A percentile compares a stretch with the other conserved stretches of the same genome.
Conservation (phyloP, 1,284 basidiomycete genomes). For the Cryptococcus sp. region DNA sequence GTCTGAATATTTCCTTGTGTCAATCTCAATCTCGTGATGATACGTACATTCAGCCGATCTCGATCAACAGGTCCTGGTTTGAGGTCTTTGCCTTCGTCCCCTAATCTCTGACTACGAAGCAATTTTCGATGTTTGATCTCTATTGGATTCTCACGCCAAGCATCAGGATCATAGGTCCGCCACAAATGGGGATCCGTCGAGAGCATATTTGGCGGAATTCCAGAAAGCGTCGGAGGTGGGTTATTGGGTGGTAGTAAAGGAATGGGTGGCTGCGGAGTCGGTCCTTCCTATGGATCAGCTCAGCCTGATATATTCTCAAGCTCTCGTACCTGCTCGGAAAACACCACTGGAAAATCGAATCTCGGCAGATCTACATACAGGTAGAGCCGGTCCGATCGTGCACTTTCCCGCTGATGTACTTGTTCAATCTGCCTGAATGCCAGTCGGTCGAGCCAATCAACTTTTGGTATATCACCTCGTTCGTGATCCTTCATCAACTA, state of each 20-base stretch:
- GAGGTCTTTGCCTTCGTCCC: slow-evolving; percentile 89
- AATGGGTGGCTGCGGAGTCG: slow-evolving; percentile 36
- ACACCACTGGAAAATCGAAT: slow-evolving; percentile 99
- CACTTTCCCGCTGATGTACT: slow-evolving; percentile 81
- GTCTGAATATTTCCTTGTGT: slow-evolving; percentile 71
- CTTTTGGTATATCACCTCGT: slow-evolving; percentile 84
- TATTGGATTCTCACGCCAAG: slow-evolving; percentile 82
- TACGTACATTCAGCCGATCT: slow-evolving; percentile 82
- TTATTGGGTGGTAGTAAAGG: slow-evolving; percentile 35
- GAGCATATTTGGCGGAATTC: slow-evolving; percentile 51
- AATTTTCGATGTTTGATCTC: slow-evolving; percentile 95
- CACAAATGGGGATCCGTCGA: slow-evolving; percentile 68
- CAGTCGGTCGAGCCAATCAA: slow-evolving; percentile 93
- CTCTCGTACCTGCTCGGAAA: slow-evolving; percentile 67
- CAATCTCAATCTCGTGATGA: background rate
- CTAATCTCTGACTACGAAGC: slow-evolving; percentile 89
- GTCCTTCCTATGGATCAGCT: slow-evolving; percentile 25
- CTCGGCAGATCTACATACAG: slow-evolving; percentile 92
- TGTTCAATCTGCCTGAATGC: slow-evolving; percentile 91
- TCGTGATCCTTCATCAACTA: slow-evolving; percentile 95
- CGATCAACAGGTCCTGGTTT: slow-evolving; percentile 94
- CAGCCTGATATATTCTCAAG: background rate
- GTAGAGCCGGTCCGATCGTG: slow-evolving; percentile 83
- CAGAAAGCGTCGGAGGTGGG: slow-evolving; percentile 25
- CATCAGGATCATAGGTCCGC: slow-evolving; percentile 87